A percentile compares a stretch with the other conserved stretches of the same genome.
phyloP scores from a whole-genome alignment of 352 stramenopile species.

The Phytophthora hibernalis region DNA sequence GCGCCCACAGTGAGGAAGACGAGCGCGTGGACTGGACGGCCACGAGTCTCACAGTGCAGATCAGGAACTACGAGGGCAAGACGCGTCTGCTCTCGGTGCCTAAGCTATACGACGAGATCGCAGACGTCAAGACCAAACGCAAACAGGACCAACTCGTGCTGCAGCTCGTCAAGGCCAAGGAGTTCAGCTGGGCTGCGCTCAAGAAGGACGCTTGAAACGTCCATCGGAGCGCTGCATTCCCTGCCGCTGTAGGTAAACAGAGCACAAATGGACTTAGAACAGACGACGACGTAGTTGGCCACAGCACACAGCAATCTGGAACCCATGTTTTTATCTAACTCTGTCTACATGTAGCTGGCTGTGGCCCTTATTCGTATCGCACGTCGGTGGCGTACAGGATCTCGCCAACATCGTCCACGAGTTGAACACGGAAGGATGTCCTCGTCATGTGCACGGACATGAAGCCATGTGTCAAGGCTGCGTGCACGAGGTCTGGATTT shows the following conservation, averaged over 20 bases:
- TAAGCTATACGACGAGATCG: constrained; percentile 86
- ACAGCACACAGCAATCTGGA: constrained; percentile 28
- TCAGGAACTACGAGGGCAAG: constrained; percentile 75
- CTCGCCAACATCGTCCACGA: constrained; percentile 71
- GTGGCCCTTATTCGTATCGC: constrained; percentile 42
- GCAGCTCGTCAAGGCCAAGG: constrained; percentile 77
- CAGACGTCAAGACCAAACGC: constrained; percentile 77
- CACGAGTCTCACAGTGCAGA: constrained; percentile 59
- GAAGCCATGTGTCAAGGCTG: constrained; percentile 86
- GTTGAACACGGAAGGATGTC: constrained; percentile 74
- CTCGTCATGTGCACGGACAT: constrained; percentile 82
- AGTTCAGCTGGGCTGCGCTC: constrained; percentile 81
- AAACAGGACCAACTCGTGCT: constrained; percentile 87
- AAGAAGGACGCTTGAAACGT: constrained; percentile 79
- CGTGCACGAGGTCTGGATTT: constrained; percentile 78
- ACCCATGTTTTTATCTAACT: constrained; percentile 39
- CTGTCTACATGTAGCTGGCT: background rate
- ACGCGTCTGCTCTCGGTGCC: constrained; percentile 68
- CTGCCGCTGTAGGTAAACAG: constrained; percentile 4
- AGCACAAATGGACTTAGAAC: constrained; percentile 35
- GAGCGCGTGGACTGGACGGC: constrained; percentile 76
- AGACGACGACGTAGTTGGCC: constrained; percentile 20
- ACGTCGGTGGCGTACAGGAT: constrained; percentile 87
- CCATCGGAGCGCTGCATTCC: background rate
- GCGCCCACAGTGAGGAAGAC: constrained; percentile 62